A percentile compares a stretch with the other conserved stretches of the same genome.
phyloP scores from a whole-genome alignment of 2,329 filamentous ascomycete genomes.

The Westerdykella ornata region DNA sequence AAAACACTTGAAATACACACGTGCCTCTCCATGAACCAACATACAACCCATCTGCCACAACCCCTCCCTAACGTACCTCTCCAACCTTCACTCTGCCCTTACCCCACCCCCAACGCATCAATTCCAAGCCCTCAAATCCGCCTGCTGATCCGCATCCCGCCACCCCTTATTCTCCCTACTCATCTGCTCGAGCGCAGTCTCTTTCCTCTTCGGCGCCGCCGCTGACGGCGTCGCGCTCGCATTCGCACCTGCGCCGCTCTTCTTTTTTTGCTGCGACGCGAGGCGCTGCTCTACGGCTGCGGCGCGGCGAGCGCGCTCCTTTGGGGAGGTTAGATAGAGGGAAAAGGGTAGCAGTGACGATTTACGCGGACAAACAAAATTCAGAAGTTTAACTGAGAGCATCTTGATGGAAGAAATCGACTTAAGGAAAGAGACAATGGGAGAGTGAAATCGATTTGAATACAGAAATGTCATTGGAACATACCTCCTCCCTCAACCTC shows the following conservation, averaged over 20 bases:
- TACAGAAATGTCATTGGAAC: background rate
- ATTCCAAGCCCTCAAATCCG: slow-evolving; percentile 23
- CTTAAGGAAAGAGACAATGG: background rate
- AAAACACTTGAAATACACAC: too few species aligned
- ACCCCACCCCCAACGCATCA: slow-evolving; percentile 3
- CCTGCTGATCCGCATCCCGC: slow-evolving; percentile 24
- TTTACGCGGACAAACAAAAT: too few species aligned
- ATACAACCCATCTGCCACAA: too few species aligned
- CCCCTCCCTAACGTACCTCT: too few species aligned
- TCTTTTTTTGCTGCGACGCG: slow-evolving; percentile 14
- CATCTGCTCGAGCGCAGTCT: slow-evolving; percentile 23
- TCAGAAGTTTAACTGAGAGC: background rate
- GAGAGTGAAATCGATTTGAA: background rate
- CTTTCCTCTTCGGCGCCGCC: slow-evolving; percentile 16
- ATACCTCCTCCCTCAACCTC: slow-evolving; percentile 20
- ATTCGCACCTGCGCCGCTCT: background rate
- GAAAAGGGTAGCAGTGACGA: background rate
- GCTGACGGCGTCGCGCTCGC: background rate
- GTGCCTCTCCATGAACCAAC: too few species aligned
- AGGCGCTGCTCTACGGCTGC: slow-evolving; percentile 25
- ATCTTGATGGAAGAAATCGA: too few species aligned
- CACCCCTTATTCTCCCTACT: slow-evolving; percentile 28
- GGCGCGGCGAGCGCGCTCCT: slow-evolving; percentile 30
- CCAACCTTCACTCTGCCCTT: too few species aligned
- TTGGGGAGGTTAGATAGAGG: background rate